Percentiles rank a stretch among this genome's conserved stretches.
phyloP scores from a whole-genome alignment of 2,329 filamentous ascomycete species.

The Phyllosticta ampelicida region DNA sequence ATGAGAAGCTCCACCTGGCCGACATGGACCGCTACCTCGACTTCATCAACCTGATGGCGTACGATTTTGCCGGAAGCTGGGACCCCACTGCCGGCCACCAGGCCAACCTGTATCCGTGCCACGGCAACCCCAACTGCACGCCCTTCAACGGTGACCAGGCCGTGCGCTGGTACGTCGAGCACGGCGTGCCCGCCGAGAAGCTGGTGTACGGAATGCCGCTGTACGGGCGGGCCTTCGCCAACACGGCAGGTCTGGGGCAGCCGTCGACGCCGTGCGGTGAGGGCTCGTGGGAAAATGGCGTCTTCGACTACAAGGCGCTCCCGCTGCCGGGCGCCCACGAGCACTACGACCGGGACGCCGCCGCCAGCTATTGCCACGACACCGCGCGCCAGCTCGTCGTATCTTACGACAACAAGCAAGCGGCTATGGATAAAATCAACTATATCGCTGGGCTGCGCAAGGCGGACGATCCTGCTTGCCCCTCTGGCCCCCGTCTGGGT shows the following conservation, averaged over 20 bases:
- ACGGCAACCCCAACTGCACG: constrained; percentile 50
- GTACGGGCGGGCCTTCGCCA: constrained; percentile 76
- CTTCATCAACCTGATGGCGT: constrained; percentile 43
- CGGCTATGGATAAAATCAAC: constrained; percentile 58
- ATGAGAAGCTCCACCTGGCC: constrained; percentile 29
- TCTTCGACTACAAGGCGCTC: constrained; percentile 81
- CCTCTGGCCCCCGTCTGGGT: constrained; percentile 42
- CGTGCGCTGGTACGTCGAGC: constrained; percentile 56
- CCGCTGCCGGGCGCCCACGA: constrained; percentile 59
- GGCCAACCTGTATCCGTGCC: constrained; percentile 61
- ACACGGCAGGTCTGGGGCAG: constrained; percentile 63
- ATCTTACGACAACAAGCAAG: constrained; percentile 59
- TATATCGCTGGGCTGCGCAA: constrained; percentile 52
- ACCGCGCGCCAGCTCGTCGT: constrained; percentile 54
- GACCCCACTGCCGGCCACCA: constrained; percentile 62
- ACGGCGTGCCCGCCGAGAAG: constrained; percentile 54
- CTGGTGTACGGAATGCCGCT: constrained; percentile 86
- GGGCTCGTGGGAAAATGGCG: constrained; percentile 74
- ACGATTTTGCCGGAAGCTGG: constrained; percentile 64
- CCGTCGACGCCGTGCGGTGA: constrained; percentile 62
- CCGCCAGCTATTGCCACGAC: constrained; percentile 72
- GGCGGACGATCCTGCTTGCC: constrained; percentile 19
- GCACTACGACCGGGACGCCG: constrained; percentile 49
- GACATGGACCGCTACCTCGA: constrained; percentile 35
- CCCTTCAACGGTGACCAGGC: constrained; percentile 69